Base-by-base conservation (phyloP, 345 rosid species). In the Salix arbutifolia region DNA sequence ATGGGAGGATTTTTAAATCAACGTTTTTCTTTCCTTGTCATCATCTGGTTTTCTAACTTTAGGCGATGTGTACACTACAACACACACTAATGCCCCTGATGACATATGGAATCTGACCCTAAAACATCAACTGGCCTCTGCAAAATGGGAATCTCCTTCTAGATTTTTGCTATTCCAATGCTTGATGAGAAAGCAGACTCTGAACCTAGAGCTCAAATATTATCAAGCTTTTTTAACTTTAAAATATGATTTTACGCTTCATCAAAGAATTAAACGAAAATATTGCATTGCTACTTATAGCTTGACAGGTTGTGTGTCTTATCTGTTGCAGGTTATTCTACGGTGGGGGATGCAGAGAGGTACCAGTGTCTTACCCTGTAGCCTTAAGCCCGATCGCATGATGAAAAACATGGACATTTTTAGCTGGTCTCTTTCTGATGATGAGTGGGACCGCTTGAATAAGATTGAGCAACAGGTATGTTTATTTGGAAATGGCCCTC, bases 301-400 rank as follows among this genome's bases (percentile, higher is more conserved):
- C 28, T 23, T 58, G 28, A 58, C 16, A 4, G 16, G 64, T 58
- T 23, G 64, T 9, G 5, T 56, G 26, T n/a, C 26, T 42, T 58
- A 23, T 58, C 64, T 67, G 13, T 71, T 80, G 58, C 44, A 88
- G 91, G 87, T 87, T 33, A 83, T 87, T 84, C 80, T 88, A 60
- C 84, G 88, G 56, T 88, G 91, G 91, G 91, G 91, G 60, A 65
- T 88, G 81, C 90, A 88, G 69, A 82, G 91, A 78, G 91, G 90
- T 56, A 88, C 88, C 25, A 87, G 89, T 80, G 91, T 87, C 18
- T 81, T 89, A 67, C 90, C 91, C 14, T 89, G 89, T 76, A 87
- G 91, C 84, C 82, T 87, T 69, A 87, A 83, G 69, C 81, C 89
- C 1, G 90, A 85, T 31, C 85, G 91, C 53, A 89, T 87, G 77